Evolutionary conservation across 1,139 yeast species (phyloP).

Genomic region (Yamadazyma pseudoaaseri): DNA sequence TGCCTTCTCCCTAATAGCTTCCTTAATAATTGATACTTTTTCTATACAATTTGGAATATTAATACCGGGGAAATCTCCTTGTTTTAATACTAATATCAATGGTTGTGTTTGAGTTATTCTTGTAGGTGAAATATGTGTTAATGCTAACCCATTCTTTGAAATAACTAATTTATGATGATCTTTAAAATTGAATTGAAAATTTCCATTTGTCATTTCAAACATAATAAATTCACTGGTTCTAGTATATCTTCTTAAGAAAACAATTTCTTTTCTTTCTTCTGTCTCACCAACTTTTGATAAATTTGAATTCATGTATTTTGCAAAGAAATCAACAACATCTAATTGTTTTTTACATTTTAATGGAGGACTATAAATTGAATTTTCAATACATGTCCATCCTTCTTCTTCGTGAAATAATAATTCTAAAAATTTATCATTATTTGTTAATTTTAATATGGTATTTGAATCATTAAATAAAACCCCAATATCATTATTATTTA

Average conservation of each 20-base stretch:
- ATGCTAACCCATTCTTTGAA: conserved; percentile 69
- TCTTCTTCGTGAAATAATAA: conserved; percentile 57
- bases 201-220: conserved; percentile 93
- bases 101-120: conserved; percentile 72
- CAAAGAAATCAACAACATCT: conserved; percentile 81
- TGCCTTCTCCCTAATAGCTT: conserved; percentile 43
- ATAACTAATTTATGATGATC: conserved; percentile 90
- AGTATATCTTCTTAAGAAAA: conserved; percentile 77
- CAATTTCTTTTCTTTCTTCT: conserved; percentile 59
- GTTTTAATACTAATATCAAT: conserved; percentile 56
- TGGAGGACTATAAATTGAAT: conserved; percentile 56
- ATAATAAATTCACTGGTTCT: conserved; percentile 78
- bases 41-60: conserved; percentile 53
- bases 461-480: conserved; percentile 84
- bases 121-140: conserved; percentile 80
- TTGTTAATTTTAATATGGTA: conserved; percentile 69
- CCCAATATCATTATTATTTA: conserved; percentile 90
- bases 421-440: conserved; percentile 62
- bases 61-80: conserved; percentile 59
- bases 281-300: conserved; percentile 70
- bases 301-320: conserved; percentile 80
- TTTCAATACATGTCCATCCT: conserved; percentile 76
- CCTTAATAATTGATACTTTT: conserved; percentile 36
- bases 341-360: conserved; percentile 64
- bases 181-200: conserved; percentile 89